Evolutionary conservation across 1,139 yeast genomes (phyloP), one percentile per base, ranked within the genome.

Genomic region (Yamadazyma kanchanaburiensis): DNA sequence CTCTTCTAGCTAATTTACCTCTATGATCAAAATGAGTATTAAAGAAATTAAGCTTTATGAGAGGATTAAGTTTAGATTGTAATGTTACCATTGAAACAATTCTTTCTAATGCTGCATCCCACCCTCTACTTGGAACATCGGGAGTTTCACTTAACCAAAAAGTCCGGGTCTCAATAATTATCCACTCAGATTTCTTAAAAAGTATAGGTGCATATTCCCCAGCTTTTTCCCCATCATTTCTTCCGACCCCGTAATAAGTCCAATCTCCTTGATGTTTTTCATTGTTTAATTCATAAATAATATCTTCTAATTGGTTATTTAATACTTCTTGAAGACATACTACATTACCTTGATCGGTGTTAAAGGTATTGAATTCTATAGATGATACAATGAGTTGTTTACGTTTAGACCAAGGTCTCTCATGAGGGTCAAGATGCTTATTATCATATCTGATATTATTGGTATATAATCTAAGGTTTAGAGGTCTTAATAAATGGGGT

Each of bases 1-100:
- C 60, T 23, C 56, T 48, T 25, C 81, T 51, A 1, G 82, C 78
- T 5, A 38, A 40, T 2, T 42, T 55, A 1, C 83, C 83, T 25
- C 55, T 49, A 39, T 76, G 80, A 45, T 77, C 83, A 46, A 74
- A 64, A 49, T 77, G 83, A 8, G 83, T 77, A 46, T 73, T 73
- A 52, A 70, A 71, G 15, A 74, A 63, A 37, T 74, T 74, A 19
- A 58, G 39, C 19, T 43, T 47, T 11, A 54, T 43, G 15, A 46
- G 32, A 1, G 62, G 60, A 27, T 50, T 46, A 29, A 50, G 31
- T 23, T 40, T 46, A 32, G 55, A 56, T 43, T 55, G 57, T 32
- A 67, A 53, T 9, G 69, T 63, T 3, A 59, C 69, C 57, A 61
- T 63, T 5, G 76, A 64, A n/a, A 61, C 69, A 17, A 74, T 70